Conservation (phyloP, 352 stramenopile genomes). For the Phytophthora rubi region DNA sequence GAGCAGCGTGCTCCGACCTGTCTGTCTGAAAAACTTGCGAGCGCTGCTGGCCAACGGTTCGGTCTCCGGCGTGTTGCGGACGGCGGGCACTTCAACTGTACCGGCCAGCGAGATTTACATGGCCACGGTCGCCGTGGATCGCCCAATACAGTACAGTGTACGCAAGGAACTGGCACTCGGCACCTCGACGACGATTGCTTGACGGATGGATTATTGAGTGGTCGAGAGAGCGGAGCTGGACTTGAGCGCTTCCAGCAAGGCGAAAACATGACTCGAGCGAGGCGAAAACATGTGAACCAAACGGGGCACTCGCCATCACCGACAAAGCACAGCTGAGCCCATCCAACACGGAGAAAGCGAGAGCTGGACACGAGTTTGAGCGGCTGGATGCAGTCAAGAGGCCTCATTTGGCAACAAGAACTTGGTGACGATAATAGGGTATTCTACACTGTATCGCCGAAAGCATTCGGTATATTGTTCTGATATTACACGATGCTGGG, state of each 20-base stretch:
- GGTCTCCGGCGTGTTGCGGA: neutral
- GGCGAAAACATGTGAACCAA: conserved; percentile 1
- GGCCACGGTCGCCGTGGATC: neutral
- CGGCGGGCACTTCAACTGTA: neutral
- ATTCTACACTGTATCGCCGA: no score
- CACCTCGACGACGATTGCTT: neutral
- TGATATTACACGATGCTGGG: no score
- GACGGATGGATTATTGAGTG: neutral
- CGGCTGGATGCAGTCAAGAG: neutral
- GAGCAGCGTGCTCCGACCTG: conserved; percentile 3
- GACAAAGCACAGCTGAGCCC: neutral
- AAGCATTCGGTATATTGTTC: no score
- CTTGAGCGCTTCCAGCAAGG: neutral
- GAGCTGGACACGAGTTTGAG: neutral
- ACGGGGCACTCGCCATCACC: conserved; percentile 2
- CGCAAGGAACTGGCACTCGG: neutral
- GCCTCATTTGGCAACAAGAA: no score
- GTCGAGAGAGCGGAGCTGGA: neutral
- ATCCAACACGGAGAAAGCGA: conserved; percentile 1
- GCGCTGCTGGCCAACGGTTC: conserved; percentile 20
- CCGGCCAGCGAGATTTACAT: neutral
- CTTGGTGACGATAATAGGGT: no score
- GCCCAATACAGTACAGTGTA: neutral
- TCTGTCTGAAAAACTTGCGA: conserved; percentile 5
- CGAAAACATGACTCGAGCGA: neutral